A percentile compares a stretch with the other conserved stretches of the same genome.
Conservation (phyloP, 164 flowering plant species). For the grape (Vitis vinifera) region ASM3070453v1 NC_081805.1:5516001-5516500, state of each 20-base stretch:
- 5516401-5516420: background rate
- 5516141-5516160: too few species aligned
- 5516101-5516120: too few species aligned
- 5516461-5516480: background rate
- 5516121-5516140: too few species aligned
- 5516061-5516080: background rate
- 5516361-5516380: background rate
- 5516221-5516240: background rate
- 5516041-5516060: background rate
- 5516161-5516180: too few species aligned
- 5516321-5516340: background rate
- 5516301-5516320: background rate
- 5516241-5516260: background rate
- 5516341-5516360: background rate
- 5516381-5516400: background rate
- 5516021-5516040: background rate
- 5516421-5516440: background rate
- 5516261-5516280: background rate
- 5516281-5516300: background rate
- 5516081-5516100: background rate
- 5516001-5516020: background rate
- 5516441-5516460: background rate
- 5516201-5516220: background rate
- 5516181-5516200: background rate
- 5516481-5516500: too few species aligned